Percentiles rank a stretch among this genome's conserved stretches.
Conservation (phyloP, 139 green algal genomes). For the Ostreobium quekettii region DNA sequence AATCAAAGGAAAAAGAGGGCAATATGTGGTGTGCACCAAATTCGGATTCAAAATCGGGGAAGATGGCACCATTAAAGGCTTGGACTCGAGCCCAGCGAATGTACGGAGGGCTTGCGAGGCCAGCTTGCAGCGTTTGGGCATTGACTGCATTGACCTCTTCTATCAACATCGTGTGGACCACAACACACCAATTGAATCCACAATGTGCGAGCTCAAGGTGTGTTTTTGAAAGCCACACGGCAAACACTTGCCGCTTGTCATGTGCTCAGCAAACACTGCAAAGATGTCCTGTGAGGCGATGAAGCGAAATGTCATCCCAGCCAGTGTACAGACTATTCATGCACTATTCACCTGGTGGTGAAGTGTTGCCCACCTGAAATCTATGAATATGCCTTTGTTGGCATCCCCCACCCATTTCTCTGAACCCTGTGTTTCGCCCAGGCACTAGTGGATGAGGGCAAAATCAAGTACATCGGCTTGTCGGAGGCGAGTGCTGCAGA, state of each 20-base stretch:
- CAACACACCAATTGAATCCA: slow-evolving; percentile 50
- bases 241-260: not conserved
- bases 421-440: slow-evolving; percentile 11
- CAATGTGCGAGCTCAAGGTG: slow-evolving; percentile 43
- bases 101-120: slow-evolving; percentile 30
- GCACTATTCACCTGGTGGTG: no score
- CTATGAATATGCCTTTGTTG: no score
- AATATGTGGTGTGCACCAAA: slow-evolving; percentile 40
- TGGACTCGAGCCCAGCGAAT: slow-evolving; percentile 25
- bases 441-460: slow-evolving; percentile 53
- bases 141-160: slow-evolving; percentile 48
- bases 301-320: no score
- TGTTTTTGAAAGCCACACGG: not conserved
- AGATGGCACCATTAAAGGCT: not conserved
- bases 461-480: slow-evolving; percentile 64
- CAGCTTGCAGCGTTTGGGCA: slow-evolving; percentile 39
- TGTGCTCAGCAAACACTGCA: no score
- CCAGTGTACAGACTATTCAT: no score
- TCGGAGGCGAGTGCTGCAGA: slow-evolving; percentile 48
- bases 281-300: no score
- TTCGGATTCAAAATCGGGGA: slow-evolving; percentile 27
- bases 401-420: not conserved
- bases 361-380: no score
- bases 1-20: slow-evolving; percentile 25
- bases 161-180: slow-evolving; percentile 45